A percentile compares a stretch with the other conserved stretches of the same genome.
Evolutionary conservation across 805 yeast species (phyloP).

Genomic region (Teunomyces atbi): DNA sequence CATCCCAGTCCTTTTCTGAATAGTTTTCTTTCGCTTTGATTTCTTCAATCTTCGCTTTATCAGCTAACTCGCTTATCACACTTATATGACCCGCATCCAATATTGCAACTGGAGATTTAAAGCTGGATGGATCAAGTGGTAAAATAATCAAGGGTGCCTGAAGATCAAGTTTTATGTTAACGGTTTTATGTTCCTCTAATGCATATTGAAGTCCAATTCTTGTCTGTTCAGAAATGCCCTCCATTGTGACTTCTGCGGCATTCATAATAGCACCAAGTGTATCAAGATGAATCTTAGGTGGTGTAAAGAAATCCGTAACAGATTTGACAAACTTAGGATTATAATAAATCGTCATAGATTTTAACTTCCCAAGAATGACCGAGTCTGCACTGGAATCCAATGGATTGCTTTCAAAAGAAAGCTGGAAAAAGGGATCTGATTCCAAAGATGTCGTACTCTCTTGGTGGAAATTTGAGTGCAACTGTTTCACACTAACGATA

Average conservation of each 20-base stretch:
- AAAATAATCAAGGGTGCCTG: slow-evolving; percentile 90
- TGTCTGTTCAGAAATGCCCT: slow-evolving; percentile 85
- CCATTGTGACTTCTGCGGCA: slow-evolving; percentile 94
- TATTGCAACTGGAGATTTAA: slow-evolving; percentile 85
- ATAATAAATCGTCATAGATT: slow-evolving; percentile 86
- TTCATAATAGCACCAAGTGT: slow-evolving; percentile 87
- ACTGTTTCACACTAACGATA: slow-evolving; percentile 77
- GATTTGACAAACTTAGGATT: slow-evolving; percentile 82
- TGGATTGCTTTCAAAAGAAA: slow-evolving; percentile 84
- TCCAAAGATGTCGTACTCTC: slow-evolving; percentile 12
- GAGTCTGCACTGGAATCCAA: slow-evolving; percentile 83
- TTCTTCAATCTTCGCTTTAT: slow-evolving; percentile 62
- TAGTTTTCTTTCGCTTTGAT: slow-evolving; percentile 63
- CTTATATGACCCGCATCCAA: slow-evolving; percentile 96
- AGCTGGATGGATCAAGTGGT: slow-evolving; percentile 76
- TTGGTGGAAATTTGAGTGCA: slow-evolving; percentile 36
- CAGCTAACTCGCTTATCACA: slow-evolving; percentile 76
- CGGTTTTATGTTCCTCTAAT: slow-evolving; percentile 89
- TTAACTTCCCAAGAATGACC: slow-evolving; percentile 64
- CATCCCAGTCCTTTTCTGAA: slow-evolving; percentile 69
- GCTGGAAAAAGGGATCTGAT: slow-evolving; percentile 71
- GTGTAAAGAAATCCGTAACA: slow-evolving; percentile 72
- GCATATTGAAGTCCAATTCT: slow-evolving; percentile 91
- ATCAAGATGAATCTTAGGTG: slow-evolving; percentile 81
- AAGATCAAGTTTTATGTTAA: slow-evolving; percentile 79